Evolutionary conservation across 352 stramenopile genomes (phyloP).

Genomic region (Phytophthora vignae): DNA sequence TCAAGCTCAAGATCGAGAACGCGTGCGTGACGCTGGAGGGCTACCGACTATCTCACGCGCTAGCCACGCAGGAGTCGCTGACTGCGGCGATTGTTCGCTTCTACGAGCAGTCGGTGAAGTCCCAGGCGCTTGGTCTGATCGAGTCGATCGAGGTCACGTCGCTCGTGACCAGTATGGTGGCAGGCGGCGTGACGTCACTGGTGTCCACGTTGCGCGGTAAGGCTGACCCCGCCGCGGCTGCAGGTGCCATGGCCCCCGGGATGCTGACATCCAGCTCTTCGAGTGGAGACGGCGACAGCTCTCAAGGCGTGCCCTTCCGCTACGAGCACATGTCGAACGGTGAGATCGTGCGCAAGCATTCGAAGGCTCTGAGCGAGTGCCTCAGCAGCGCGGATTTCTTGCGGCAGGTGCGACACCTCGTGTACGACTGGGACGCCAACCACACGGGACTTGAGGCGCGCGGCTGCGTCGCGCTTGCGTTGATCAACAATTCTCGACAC

Average conservation of each 20-base stretch:
- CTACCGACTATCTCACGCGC: slow-evolving; percentile 69
- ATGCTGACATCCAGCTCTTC: slow-evolving; percentile 42
- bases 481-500: slow-evolving; percentile 86
- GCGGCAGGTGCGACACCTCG: slow-evolving; percentile 73
- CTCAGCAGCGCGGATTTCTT: slow-evolving; percentile 63
- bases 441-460: slow-evolving; percentile 82
- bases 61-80: slow-evolving; percentile 81
- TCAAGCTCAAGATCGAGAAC: slow-evolving; percentile 90
- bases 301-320: slow-evolving; percentile 43
- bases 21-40: slow-evolving; percentile 77
- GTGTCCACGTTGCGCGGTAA: slow-evolving; percentile 87
- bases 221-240: slow-evolving; percentile 58
- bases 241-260: slow-evolving; percentile 31
- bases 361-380: slow-evolving; percentile 53
- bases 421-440: slow-evolving; percentile 89
- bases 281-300: slow-evolving; percentile 16
- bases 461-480: slow-evolving; percentile 73
- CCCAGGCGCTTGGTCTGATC: slow-evolving; percentile 80
- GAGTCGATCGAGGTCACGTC: slow-evolving; percentile 89
- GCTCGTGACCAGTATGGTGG: slow-evolving; percentile 84
- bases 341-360: slow-evolving; percentile 81
- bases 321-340: slow-evolving; percentile 81
- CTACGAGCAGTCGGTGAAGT: slow-evolving; percentile 86
- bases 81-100: slow-evolving; percentile 70
- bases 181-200: slow-evolving; percentile 76